Base-by-base conservation (phyloP, 2,329 filamentous ascomycete species). In the Trichoderma polysporum region DNA sequence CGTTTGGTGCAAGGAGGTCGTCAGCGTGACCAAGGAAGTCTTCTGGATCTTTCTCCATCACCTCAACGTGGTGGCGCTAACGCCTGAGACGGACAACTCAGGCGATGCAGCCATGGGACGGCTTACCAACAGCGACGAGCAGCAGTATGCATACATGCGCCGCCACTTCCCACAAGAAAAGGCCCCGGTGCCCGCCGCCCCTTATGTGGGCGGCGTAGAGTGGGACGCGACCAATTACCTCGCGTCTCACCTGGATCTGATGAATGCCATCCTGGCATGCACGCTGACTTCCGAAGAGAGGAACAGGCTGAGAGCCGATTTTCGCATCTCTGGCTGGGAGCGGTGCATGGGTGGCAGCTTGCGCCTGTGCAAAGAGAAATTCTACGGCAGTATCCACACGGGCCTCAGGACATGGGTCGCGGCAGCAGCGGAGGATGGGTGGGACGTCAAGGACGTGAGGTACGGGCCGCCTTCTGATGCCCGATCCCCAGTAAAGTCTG, bases 21-120 rank as follows among this genome's bases (percentile, higher is more conserved):
- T 90, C 68, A 94, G 91, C 73, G 94, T 98, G 56, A 97, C 94
- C 49, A 97, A 97, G 78, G 94, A 99, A 77, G 94, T 98, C 31
- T 99, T 99, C 77, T 99, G 94, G 94, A 98, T 98, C 76, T 99
- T 98, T 81, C 84, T 98, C 63, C 94, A 98, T 79, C 91, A 97
- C 72, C 84, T 97, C 67, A 98, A 98, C 73, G 90, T 97, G 53
- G 86, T 98, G 41, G 85, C 92, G 25, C 78, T 91, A 1, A 74
- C 79, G 37, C 81, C 82, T 52, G 78, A 79, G 71, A 45, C 60
- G 15, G 71, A 68, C 69, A 74, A 25, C 56, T 27, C 68, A 54
- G 64, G 72, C 27, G 72, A 45, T 50, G 67, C 66, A 35, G 27
- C 27, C 45, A 54, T n/a, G 68, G 65, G 59, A 67, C 69, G 70